Conservation (phyloP, 1,284 basidiomycete genomes). For the Cerrena zonata region DNA sequence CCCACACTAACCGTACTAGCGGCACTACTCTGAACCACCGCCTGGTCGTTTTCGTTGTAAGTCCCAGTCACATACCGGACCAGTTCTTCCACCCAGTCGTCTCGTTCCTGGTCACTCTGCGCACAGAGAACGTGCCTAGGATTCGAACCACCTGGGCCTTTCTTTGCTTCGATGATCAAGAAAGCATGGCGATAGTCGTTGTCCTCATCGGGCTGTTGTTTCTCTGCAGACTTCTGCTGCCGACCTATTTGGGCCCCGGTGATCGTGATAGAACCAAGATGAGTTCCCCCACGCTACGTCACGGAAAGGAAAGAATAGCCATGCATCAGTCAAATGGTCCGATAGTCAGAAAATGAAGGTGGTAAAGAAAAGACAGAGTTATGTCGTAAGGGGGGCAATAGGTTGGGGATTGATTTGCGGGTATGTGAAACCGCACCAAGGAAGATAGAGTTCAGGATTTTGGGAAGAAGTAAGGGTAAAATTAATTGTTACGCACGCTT, state of each 20-base stretch:
- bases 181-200: conserved; percentile 95
- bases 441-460: conserved; percentile 12
- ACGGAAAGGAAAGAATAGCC: conserved; percentile 15
- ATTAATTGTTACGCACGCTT: conserved; percentile 55
- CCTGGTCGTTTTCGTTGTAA: conserved; percentile 57
- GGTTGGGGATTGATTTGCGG: too few species aligned
- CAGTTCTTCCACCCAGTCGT: conserved; percentile 91
- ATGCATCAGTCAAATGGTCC: conserved; percentile 4
- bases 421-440: conserved; percentile 6
- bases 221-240: conserved; percentile 48
- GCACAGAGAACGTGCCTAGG: conserved; percentile 91
- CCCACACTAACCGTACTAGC: conserved; percentile 13
- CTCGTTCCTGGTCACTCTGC: conserved; percentile 88
- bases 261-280: conserved; percentile 84
- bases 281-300: conserved; percentile 77
- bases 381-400: too few species aligned
- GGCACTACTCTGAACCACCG: conserved; percentile 16
- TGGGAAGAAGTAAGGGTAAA: conserved; percentile 9
- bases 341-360: background rate
- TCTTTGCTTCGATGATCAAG: conserved; percentile 85
- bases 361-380: conserved; percentile 1
- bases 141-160: conserved; percentile 62
- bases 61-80: conserved; percentile 75
- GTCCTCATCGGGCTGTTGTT: conserved; percentile 64
- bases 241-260: conserved; percentile 83